Evolutionary conservation across 2,329 filamentous ascomycete genomes (phyloP).

Genomic region (Diaporthe longicolla): DNA sequence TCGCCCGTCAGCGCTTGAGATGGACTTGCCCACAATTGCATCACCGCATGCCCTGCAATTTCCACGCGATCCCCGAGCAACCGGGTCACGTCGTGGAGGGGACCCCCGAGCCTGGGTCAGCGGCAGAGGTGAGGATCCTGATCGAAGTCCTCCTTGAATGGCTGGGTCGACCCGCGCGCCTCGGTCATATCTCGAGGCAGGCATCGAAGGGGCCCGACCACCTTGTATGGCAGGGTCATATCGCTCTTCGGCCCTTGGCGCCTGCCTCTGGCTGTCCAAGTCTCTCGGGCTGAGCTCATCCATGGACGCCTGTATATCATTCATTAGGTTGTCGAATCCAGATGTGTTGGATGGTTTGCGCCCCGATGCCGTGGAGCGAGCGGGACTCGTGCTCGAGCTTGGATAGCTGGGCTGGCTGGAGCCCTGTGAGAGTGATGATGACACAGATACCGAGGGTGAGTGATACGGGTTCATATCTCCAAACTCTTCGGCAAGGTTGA

Average conservation of each 20-base stretch:
- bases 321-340: constrained; percentile 67
- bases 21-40: constrained; percentile 88
- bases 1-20: constrained; percentile 93
- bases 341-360: constrained; percentile 59
- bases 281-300: constrained; percentile 54
- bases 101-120: constrained; percentile 35
- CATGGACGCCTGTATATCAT: constrained; percentile 69
- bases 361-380: constrained; percentile 56
- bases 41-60: constrained; percentile 87
- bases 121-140: constrained; percentile 29
- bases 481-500: constrained; percentile 73
- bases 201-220: constrained; percentile 39
- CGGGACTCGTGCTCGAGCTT: constrained; percentile 73
- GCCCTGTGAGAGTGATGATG: constrained; percentile 72
- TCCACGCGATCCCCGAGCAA: constrained; percentile 67
- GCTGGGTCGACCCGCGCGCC: constrained; percentile 51
- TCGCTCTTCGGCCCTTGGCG: constrained; percentile 45
- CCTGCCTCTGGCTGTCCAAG: constrained; percentile 42
- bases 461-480: constrained; percentile 76
- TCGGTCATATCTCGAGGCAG: constrained; percentile 32
- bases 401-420: constrained; percentile 63
- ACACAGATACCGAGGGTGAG: constrained; percentile 73
- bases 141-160: constrained; percentile 40
- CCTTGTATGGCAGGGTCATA: constrained; percentile 51
- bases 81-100: constrained; percentile 57